Base-by-base conservation (phyloP, 2,329 filamentous ascomycete species). In the Aspergillus sergii region DNA sequence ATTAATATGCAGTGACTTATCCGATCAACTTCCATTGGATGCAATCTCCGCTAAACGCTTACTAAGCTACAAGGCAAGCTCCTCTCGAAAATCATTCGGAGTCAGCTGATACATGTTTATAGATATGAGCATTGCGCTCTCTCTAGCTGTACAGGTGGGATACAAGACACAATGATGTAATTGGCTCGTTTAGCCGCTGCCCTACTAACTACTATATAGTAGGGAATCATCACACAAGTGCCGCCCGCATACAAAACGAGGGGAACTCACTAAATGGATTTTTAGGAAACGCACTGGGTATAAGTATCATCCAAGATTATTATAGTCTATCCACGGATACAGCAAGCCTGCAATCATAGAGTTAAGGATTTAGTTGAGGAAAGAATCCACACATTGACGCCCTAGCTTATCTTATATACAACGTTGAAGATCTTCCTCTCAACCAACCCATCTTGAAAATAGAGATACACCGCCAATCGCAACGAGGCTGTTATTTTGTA, bases 331-430 rank as follows among this genome's bases (percentile, higher is more conserved):
- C 16, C 48, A 32, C 34, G 48, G 19, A 21, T n/a, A 32, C n/a
- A 32, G 48, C 7, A 32, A 32, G 12, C 48, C n/a, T 32, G 28
- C 48, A 32, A 34, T 5, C 66, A 64, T 66, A 67, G 21, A 26
- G 57, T 57, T 16, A 23, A 45, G 45, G 50, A 60, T 58, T n/a
- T 60, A 58, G 51, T 58, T 54, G 59, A 68, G 67, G 66, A 66
- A 72, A 69, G 64, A 62, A 64, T 68, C 71, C 66, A 69, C 67
- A 65, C 63, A 75, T 75, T 76, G 74, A 70, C 68, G 67, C 72
- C 72, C 66, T 70, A 69, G 69, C 69, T 68, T 67, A 66, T 69
- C 62, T 71, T 78, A 77, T 77, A 71, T 77, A 78, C 75, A 78
- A 74, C 73, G 66, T 71, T 69, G 71, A 71, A 73, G 67, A 62